Base-by-base conservation (phyloP, 352 stramenopile species). In the Phytophthora megakarya region DNA sequence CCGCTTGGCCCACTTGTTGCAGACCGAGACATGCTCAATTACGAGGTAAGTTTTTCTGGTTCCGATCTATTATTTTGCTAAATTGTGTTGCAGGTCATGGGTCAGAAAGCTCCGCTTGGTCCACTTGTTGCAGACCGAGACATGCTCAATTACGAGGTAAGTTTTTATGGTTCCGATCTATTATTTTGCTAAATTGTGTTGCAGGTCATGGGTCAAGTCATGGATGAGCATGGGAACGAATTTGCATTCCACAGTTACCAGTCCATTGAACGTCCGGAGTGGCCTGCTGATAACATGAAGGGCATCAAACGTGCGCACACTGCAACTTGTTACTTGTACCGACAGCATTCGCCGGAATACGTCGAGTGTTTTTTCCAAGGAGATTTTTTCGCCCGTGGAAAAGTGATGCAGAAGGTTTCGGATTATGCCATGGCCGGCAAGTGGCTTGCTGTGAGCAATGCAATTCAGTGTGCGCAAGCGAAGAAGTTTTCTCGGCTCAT, bases 341-440 rank as follows among this genome's bases (percentile, higher is more conserved):
- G 64, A 15, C 47, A 65, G 19, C 35, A 71, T 28, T 61, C 63
- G 13, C 39, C 35, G 1, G 51, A 70, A 26, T 61, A 59, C 38
- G 58, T 75, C 44, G 69, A 80, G 44, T 58, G 53, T 6, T 80
- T 80, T 51, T 73, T 78, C 46, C 61, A 65, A 53, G 69, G 72
- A 12, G 65, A 78, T 23, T 70, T 76, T 37, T 49, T 65, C 25
- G 68, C 58, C 21, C 65, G 67, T 22, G 61, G 69, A 51, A 69
- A 64, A 8, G 65, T 73, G 39, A 43, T 60, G 45, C 61, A 75
- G 44, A 64, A 60, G 5, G 60, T 78, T 22, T 67, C 72, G 3
- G 66, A 80, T 42, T 80, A 76, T 37, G 54, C 53, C n/a, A 77
- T 78, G 47, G 65, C 72, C 3, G 69, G 72, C 13, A 77, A 76